Conservation (phyloP, 306 rosid species). For the Canavalia gladiata region DNA sequence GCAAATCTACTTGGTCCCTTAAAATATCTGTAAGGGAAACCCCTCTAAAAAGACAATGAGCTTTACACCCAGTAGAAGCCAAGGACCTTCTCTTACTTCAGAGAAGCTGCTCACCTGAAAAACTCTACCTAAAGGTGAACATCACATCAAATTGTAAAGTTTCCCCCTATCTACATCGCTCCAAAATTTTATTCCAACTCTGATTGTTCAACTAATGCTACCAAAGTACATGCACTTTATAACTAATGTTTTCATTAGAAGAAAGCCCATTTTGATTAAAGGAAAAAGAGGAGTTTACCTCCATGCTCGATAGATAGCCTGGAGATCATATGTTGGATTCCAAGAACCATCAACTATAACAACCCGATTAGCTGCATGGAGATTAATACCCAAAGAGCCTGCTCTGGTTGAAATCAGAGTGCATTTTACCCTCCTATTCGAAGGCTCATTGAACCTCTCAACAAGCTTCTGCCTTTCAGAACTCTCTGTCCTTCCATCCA, state of each 20-base stretch:
- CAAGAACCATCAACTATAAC: slow-evolving; percentile 98
- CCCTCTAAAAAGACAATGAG: background rate
- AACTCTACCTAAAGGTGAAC: background rate
- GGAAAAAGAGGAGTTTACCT: slow-evolving; percentile 61
- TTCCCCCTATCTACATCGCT: slow-evolving; percentile 12
- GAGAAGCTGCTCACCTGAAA: background rate
- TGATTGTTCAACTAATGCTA: slow-evolving; percentile 1
- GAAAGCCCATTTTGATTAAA: background rate
- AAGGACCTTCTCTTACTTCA: background rate
- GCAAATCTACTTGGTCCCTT: background rate
- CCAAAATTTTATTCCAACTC: slow-evolving; percentile 22
- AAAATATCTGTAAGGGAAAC: slow-evolving; percentile 1
- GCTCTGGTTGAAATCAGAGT: slow-evolving; percentile 92
- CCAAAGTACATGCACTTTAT: background rate
- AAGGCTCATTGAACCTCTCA: slow-evolving; percentile 88
- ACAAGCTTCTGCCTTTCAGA: slow-evolving; percentile 95
- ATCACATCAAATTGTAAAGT: slow-evolving; percentile 18
- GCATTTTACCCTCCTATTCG: slow-evolving; percentile 89
- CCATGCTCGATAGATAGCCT: slow-evolving; percentile 99
- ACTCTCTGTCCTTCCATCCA: slow-evolving; percentile 98
- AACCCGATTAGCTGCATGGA: slow-evolving; percentile 97
- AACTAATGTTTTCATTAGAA: slow-evolving; percentile 10
- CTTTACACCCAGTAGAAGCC: background rate
- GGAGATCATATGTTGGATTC: slow-evolving; percentile 98
- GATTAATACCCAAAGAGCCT: slow-evolving; percentile 97